A percentile compares a stretch with the other conserved stretches of the same genome.
phyloP scores from a whole-genome alignment of 371 early-diverging fungal species.

The Mucor sp. region DNA sequence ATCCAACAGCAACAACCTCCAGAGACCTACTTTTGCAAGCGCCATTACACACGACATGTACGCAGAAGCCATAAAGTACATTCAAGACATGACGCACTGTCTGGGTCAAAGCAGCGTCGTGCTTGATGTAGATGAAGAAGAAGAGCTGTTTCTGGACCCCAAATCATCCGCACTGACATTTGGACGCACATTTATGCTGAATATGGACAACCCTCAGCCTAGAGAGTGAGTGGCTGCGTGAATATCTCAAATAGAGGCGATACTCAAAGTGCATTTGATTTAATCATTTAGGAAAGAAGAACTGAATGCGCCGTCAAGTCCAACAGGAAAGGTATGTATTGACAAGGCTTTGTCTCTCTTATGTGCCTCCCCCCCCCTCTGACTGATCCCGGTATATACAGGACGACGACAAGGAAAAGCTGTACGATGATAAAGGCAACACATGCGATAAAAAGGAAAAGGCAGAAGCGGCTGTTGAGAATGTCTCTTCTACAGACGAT shows the following conservation, averaged over 20 bases:
- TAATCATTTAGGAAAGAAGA: conserved; percentile 1
- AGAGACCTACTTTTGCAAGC: conserved; percentile 14
- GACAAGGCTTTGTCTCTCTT: background rate
- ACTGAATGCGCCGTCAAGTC: background rate
- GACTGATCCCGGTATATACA: background rate
- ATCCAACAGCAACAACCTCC: background rate
- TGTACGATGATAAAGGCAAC: background rate
- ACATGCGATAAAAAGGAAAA: background rate
- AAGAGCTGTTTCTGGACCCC: conserved; percentile 27
- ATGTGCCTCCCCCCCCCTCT: background rate
- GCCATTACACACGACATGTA: conserved; percentile 44
- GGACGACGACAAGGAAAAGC: background rate
- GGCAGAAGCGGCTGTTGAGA: background rate
- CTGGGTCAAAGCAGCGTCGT: conserved; percentile 36
- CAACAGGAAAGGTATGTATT: background rate
- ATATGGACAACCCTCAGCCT: conserved; percentile 41
- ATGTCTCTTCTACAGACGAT: background rate
- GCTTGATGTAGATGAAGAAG: conserved; percentile 37
- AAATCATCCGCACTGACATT: conserved; percentile 29
- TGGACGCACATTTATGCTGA: conserved; percentile 40
- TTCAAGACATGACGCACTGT: conserved; percentile 30
- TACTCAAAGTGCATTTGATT: background rate
- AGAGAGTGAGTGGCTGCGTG: conserved; percentile 17
- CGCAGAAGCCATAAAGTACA: conserved; percentile 34
- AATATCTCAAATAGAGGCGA: no score